Conservation (phyloP, 1,284 basidiomycete genomes). For the Tilletiopsis washingtonensis region DNA sequence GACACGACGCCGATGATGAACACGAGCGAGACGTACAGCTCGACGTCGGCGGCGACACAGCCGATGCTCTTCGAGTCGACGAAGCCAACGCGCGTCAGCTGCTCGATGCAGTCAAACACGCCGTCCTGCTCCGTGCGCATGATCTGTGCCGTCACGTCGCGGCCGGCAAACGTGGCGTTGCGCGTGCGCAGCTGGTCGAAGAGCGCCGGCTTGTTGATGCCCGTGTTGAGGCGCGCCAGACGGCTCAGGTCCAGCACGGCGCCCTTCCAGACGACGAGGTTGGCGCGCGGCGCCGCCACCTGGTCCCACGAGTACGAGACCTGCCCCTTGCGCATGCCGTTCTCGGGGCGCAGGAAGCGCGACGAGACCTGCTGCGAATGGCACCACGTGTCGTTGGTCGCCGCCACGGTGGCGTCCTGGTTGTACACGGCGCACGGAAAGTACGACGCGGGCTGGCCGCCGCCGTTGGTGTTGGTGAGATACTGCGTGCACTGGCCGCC, state of each 20-base stretch:
- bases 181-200: constrained; percentile 68
- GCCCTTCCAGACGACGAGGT: constrained; percentile 85
- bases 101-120: constrained; percentile 73
- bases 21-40: constrained; percentile 87
- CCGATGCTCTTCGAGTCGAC: constrained; percentile 90
- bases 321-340: constrained; percentile 55
- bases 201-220: constrained; percentile 55
- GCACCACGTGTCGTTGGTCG: constrained; percentile 28
- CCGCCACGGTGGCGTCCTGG: constrained; percentile 59
- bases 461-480: constrained; percentile 54
- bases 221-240: constrained; percentile 69
- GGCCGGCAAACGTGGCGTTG: constrained; percentile 61
- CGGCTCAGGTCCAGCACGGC: constrained; percentile 78
- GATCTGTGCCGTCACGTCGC: constrained; percentile 80
- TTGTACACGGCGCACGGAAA: constrained; percentile 87
- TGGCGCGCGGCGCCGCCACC: constrained; percentile 61
- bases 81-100: constrained; percentile 79
- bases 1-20: constrained; percentile 95
- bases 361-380: constrained; percentile 15
- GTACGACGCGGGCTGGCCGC: constrained; percentile 60
- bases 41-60: constrained; percentile 87
- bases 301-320: constrained; percentile 91
- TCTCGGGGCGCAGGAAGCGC: constrained; percentile 20
- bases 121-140: constrained; percentile 57
- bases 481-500: constrained; percentile 71